Evolutionary conservation across 1,284 basidiomycete genomes (phyloP).

Genomic region (Porogramme epimiltina): DNA sequence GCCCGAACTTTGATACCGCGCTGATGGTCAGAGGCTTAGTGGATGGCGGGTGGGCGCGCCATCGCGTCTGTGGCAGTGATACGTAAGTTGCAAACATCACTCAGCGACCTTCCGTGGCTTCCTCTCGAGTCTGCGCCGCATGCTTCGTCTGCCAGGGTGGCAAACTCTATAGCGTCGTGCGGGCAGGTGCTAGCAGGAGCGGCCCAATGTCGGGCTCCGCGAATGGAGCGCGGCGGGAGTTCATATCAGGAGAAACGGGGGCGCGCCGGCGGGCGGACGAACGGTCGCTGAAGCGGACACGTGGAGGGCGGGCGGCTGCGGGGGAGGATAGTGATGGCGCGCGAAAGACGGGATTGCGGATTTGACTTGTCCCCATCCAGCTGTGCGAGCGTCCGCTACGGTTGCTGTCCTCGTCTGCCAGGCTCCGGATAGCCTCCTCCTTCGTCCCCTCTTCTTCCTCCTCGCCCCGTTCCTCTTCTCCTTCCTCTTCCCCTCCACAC

Average conservation of each 20-base stretch:
- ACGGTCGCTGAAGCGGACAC: no score
- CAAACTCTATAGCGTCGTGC: no score
- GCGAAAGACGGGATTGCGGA: not conserved
- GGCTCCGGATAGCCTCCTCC: conserved; percentile 21
- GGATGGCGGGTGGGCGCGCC: not conserved
- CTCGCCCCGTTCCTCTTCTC: not conserved
- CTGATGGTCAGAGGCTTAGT: not conserved
- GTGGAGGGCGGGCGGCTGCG: not conserved
- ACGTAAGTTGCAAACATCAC: not conserved
- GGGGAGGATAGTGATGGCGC: not conserved
- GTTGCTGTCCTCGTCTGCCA: conserved; percentile 7
- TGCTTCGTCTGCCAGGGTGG: no score
- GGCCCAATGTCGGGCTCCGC: no score
- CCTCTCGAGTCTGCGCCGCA: no score
- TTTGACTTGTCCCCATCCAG: conserved; percentile 6
- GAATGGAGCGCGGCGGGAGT: no score
- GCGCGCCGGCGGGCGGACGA: not conserved
- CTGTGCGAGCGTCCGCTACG: conserved; percentile 3
- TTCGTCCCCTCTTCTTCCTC: not conserved
- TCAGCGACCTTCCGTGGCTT: no score
- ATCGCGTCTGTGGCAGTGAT: not conserved
- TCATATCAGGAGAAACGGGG: no score
- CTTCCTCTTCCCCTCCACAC: not conserved
- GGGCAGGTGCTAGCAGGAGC: no score
- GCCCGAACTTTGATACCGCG: not conserved